Conservation (phyloP, 208 protist species). For the Tetramitus jugosus region DNA sequence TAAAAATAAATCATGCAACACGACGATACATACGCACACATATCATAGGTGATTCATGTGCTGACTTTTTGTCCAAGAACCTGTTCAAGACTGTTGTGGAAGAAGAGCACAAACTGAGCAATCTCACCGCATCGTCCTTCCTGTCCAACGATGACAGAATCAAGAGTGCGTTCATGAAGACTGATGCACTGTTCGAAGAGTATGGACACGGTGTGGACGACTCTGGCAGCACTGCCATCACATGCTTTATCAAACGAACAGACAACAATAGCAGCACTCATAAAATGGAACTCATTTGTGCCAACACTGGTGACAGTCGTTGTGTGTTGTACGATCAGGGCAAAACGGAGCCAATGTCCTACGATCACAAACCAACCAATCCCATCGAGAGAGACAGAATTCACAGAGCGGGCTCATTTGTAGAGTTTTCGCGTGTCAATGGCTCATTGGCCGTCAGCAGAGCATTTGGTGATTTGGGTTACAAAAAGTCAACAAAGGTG, state of each 20-base stretch:
- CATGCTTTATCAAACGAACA: conserved; percentile 53
- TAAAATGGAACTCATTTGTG: conserved; percentile 56
- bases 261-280: too few relatives aligned
- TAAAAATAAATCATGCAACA: too few relatives aligned
- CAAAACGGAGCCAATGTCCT: conserved; percentile 68
- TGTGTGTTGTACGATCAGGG: conserved; percentile 70
- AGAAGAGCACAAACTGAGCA: conserved; percentile 22
- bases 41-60: conserved; percentile 26
- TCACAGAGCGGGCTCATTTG: conserved; percentile 72
- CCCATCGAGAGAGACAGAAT: conserved; percentile 67
- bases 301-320: conserved; percentile 82
- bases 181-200: conserved; percentile 55
- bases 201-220: background rate
- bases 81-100: conserved; percentile 46
- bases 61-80: conserved; percentile 27
- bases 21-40: background rate
- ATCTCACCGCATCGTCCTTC: background rate
- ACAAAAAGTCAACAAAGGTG: conserved; percentile 70
- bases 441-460: conserved; percentile 82
- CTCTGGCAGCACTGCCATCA: conserved; percentile 57
- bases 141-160: conserved; percentile 1
- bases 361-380: conserved; percentile 82
- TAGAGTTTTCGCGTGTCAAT: conserved; percentile 78
- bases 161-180: conserved; percentile 48
- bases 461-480: conserved; percentile 83